phyloP scores from a whole-genome alignment of 441 rosid genomes.

The Macaranga tanarius region DNA sequence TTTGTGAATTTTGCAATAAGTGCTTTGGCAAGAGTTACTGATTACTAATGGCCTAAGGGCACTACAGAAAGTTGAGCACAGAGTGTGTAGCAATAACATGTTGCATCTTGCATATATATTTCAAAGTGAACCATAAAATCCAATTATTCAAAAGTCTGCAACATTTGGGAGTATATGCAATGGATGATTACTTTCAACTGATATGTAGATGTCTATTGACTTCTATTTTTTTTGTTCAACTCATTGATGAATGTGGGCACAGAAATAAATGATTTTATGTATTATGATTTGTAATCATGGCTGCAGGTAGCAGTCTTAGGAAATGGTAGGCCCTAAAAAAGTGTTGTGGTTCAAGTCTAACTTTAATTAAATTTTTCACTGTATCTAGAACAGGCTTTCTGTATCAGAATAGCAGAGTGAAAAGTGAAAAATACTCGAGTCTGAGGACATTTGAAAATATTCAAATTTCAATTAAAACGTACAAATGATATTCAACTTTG shows the following conservation, averaged over 20 bases:
- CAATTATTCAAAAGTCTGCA: neutral
- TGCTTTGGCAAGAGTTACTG: neutral
- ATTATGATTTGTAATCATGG: too few relatives aligned
- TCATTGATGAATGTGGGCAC: neutral
- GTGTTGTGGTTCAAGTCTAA: neutral
- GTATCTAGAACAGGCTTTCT: neutral
- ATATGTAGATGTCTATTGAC: too few relatives aligned
- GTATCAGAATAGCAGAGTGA: too few relatives aligned
- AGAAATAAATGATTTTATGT: too few relatives aligned
- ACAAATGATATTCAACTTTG: neutral
- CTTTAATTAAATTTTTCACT: neutral
- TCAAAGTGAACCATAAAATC: neutral
- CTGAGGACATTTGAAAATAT: too few relatives aligned
- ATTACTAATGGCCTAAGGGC: too few relatives aligned
- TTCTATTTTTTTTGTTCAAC: too few relatives aligned
- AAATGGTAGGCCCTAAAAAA: neutral
- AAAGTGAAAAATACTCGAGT: neutral
- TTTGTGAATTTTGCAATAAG: neutral
- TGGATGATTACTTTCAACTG: neutral
- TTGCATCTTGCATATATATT: too few relatives aligned
- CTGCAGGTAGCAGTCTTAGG: neutral
- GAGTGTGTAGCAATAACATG: neutral
- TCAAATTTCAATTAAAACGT: too few relatives aligned
- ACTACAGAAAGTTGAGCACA: neutral
- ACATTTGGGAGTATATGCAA: neutral